Percentiles rank a stretch among this genome's conserved stretches.
Evolutionary conservation across 495 filamentous ascomycete genomes (phyloP).

Genomic region (Penicillium samsonianum): DNA sequence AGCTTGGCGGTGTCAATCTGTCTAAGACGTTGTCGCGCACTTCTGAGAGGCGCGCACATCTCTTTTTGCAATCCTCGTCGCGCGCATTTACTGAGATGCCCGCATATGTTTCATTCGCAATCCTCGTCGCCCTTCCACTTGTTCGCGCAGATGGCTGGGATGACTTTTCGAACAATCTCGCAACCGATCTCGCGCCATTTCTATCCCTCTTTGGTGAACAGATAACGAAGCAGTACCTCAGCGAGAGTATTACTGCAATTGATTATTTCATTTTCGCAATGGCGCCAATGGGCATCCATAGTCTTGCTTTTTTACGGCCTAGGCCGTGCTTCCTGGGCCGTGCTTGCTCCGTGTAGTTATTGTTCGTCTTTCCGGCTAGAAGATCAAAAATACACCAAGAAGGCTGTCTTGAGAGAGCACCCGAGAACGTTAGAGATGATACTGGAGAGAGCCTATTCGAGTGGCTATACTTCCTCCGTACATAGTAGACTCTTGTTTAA

Average conservation of each 20-base stretch:
- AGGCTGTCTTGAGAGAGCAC: neutral
- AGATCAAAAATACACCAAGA: neutral
- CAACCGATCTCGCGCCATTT: conserved; percentile 7
- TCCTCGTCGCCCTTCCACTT: neutral
- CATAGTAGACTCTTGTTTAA: neutral
- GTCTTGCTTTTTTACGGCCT: too few species aligned
- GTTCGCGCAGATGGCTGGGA: conserved; percentile 3
- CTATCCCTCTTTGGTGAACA: conserved; percentile 5
- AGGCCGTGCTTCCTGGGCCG: too few species aligned
- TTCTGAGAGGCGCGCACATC: too few species aligned
- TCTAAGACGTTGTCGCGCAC: too few species aligned
- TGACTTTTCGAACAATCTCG: conserved; percentile 7
- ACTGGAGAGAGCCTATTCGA: neutral
- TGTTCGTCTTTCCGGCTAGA: neutral
- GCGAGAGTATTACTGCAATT: too few species aligned
- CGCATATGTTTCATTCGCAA: too few species aligned
- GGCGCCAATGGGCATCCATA: too few species aligned
- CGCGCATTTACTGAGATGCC: too few species aligned
- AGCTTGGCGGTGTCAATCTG: too few species aligned
- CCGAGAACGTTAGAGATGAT: neutral
- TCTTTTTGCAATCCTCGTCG: too few species aligned
- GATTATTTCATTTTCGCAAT: too few species aligned
- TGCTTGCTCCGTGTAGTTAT: neutral
- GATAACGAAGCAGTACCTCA: too few species aligned
- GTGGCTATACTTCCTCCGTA: neutral